These are phyloP conservation scores for Silene conica DNA, from an alignment of 148 eudicot genomes.

Conservation along the genomic window DNA sequence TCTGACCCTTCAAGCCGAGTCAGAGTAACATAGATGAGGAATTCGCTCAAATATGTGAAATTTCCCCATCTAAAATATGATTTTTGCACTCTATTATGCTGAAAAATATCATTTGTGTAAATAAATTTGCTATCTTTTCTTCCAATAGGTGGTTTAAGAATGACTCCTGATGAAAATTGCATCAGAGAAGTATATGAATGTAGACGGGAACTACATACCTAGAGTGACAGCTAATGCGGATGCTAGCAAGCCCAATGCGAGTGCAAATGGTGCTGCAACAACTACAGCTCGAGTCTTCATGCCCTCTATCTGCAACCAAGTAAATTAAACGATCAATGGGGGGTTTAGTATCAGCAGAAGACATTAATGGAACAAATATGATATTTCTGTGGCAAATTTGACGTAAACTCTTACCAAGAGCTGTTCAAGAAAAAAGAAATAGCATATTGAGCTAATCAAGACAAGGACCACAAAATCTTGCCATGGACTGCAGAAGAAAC, in stretches of 20 bases:
- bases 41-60: too few species aligned
- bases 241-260: constrained; percentile 56
- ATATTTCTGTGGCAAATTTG: constrained; percentile 9
- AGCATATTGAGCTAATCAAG: constrained; percentile 81
- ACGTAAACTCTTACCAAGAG: constrained; percentile 52
- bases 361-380: neutral
- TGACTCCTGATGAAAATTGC: too few species aligned
- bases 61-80: too few species aligned
- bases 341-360: neutral
- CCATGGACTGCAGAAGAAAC: constrained; percentile 63
- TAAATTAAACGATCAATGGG: neutral
- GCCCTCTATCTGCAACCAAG: constrained; percentile 44
- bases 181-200: neutral
- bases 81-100: too few species aligned
- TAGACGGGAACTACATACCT: constrained; percentile 39
- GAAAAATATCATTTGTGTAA: too few species aligned
- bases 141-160: too few species aligned
- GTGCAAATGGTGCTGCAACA: constrained; percentile 81
- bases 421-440: constrained; percentile 96
- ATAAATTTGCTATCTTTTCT: too few species aligned
- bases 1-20: too few species aligned
- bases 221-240: constrained; percentile 67
- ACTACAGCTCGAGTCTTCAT: constrained; percentile 62
- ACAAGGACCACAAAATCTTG: constrained; percentile 92
- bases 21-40: too few species aligned